A percentile compares a stretch with the other conserved stretches of the same genome.
Evolutionary conservation across 768 basidiomycete species (phyloP).

Genomic region (Mycena haematopus): DNA sequence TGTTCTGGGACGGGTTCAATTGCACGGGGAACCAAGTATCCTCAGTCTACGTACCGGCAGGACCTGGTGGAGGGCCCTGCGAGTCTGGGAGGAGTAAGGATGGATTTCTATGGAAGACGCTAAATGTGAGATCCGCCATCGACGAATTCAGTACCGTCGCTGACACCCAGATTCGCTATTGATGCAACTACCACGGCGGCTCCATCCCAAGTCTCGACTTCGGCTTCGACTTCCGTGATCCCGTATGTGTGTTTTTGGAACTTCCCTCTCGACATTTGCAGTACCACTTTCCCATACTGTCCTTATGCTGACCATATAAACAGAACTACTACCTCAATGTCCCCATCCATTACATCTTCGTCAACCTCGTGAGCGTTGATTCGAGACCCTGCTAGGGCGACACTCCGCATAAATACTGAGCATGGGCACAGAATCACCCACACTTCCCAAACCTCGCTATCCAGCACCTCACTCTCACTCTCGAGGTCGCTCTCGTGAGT

Average conservation of each 20-base stretch:
- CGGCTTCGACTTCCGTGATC: background rate
- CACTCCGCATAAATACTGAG: background rate
- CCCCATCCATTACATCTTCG: background rate
- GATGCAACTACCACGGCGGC: background rate
- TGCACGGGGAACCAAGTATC: background rate
- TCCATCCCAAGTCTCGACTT: background rate
- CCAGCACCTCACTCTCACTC: background rate
- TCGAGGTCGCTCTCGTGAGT: background rate
- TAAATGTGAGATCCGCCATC: background rate
- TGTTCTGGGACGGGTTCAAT: background rate
- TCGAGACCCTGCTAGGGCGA: background rate
- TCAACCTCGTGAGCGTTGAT: background rate
- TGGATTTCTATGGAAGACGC: conserved; percentile 16
- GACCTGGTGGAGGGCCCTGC: background rate
- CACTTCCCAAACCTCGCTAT: background rate
- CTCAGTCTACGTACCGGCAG: background rate
- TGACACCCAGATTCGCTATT: background rate
- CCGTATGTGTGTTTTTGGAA: background rate
- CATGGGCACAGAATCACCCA: background rate
- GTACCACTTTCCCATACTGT: background rate
- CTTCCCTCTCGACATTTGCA: background rate
- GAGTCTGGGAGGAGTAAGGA: conserved; percentile 7
- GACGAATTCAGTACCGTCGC: background rate
- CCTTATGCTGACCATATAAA: background rate
- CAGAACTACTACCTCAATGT: background rate